phyloP scores from a whole-genome alignment of 2,329 filamentous ascomycete genomes.

The Penicillium sp. region DNA sequence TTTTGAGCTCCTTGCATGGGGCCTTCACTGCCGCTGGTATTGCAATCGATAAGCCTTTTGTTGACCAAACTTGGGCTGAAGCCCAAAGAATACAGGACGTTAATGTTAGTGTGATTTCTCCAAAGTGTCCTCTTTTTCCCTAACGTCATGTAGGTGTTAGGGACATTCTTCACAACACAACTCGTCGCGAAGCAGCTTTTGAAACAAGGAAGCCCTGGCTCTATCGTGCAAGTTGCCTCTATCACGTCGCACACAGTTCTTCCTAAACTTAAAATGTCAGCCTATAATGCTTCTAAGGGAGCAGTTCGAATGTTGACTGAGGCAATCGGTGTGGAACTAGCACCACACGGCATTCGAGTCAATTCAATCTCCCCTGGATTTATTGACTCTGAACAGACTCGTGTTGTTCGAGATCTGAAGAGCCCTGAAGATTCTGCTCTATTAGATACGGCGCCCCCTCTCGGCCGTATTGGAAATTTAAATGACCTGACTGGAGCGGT shows the following conservation, averaged over 20 bases:
- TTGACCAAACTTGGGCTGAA: too few species aligned
- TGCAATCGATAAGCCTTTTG: too few species aligned
- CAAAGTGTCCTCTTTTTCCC: too few species aligned
- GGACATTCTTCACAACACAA: not conserved
- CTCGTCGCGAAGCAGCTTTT: not conserved
- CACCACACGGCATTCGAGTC: not conserved
- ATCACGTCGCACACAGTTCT: not conserved
- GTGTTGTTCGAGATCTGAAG: not conserved
- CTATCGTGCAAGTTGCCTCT: not conserved
- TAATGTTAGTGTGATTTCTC: too few species aligned
- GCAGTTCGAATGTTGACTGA: not conserved
- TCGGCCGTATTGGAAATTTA: constrained; percentile 42
- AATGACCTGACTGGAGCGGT: constrained; percentile 50
- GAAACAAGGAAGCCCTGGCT: not conserved
- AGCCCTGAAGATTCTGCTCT: not conserved
- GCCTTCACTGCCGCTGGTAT: too few species aligned
- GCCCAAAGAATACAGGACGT: too few species aligned
- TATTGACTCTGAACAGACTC: not conserved
- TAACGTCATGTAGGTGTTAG: not conserved
- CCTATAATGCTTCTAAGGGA: not conserved
- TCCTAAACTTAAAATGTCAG: not conserved
- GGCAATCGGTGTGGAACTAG: not conserved
- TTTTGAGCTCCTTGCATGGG: too few species aligned
- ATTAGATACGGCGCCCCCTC: not conserved
- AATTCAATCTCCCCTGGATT: not conserved